Base-by-base conservation (phyloP, 108 stramenopile species). In the Cafeteria roenbergensis region DNA sequence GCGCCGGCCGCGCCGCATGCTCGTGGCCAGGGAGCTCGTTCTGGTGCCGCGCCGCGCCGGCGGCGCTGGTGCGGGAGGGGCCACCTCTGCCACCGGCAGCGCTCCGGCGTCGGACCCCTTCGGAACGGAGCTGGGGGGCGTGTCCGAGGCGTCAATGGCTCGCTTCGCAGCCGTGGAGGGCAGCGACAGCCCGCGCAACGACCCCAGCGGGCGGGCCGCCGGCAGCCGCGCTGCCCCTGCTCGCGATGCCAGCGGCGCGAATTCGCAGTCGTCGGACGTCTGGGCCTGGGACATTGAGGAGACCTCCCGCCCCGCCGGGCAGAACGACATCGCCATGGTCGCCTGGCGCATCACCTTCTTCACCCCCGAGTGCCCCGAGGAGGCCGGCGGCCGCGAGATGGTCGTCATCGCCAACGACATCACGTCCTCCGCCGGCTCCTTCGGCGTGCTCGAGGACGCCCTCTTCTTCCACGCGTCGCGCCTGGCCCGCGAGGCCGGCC, bases 401-500 rank as follows among this genome's bases (percentile, higher is more conserved):
- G 89, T 97, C n/a, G 63, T 99, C 70, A 93, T 99, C 77, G 92
- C 95, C 50, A 99, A 99, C 72, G 97, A 99, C 68, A 96, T 99
- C 68, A 97, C 95, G 26, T 73, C 82, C 77, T 85, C 90, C 70
- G 93, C 94, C 31, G 97, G 97, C 51, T 93, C 91, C 54, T 99
- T 99, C 73, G 97, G 97, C 52, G 95, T 94, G 1, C 78, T 89
- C 30, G 97, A 99, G 77, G 97, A 99, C 75, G 82, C 88, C 51
- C 87, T 99, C 4, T 99, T 96, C 81, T 88, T 89, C 77, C 71
- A 90, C 63, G 95, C 94, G 28, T 91, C 89, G 21, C 83, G 87
- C 68, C 86, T 79, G 61, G 92, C 96, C 25, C 78, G 97, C 55
- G 79, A 85, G 62, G 83, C 70, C 62, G 80, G 85, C 33, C 83